Evolutionary conservation across 2,329 filamentous ascomycete genomes (phyloP), one percentile per base, ranked within the genome.

Genomic region (Hypoxylon sp.): DNA sequence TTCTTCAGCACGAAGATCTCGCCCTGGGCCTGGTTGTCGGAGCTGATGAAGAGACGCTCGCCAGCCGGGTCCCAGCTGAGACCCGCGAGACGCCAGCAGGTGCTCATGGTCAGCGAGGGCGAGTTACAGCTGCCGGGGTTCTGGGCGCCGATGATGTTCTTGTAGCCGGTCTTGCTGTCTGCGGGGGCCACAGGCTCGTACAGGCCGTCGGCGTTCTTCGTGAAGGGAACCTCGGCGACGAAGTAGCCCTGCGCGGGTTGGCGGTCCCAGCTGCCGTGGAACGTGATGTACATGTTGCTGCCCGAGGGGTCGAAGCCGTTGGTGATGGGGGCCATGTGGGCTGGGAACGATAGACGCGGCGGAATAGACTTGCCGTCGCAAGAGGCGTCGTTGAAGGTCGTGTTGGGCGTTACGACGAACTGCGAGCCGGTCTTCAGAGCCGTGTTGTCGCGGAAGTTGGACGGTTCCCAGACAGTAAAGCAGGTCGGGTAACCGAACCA

Each of bases 241-340:
- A 77, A 75, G 72, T 82, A 83, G 2, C 81, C 81, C 25, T 77
- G 71, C 1, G 81, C 77, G 3, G 77, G 75, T 46, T 76, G 73
- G 7, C 76, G 74, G 69, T 80, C 73, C 79, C 89, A 91, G 74
- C 84, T 87, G 14, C 89, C 89, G 76, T 90, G 89, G 78, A 91
- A 90, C 0, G 87, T 83, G 53, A 91, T 82, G 82, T 86, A 91
- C 17, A 87, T 85, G n/a, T 82, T 84, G 66, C 87, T 84, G 22
- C 82, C 86, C 49, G 81, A 81, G 20, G 84, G 85, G 48, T 84
- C 87, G 81, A 91, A 91, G 70, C 85, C 86, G 74, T 90, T 85
- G 73, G 90, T 88, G 10, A 91, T 79, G 1, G 89, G 89, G 0
- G 89, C 89, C 80, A 84, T 88, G 75, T 92, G 90, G 1, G 89